Evolutionary conservation across 495 filamentous ascomycete genomes (phyloP), one percentile per base, ranked within the genome.

Genomic region (Tuber melanosporum): DNA sequence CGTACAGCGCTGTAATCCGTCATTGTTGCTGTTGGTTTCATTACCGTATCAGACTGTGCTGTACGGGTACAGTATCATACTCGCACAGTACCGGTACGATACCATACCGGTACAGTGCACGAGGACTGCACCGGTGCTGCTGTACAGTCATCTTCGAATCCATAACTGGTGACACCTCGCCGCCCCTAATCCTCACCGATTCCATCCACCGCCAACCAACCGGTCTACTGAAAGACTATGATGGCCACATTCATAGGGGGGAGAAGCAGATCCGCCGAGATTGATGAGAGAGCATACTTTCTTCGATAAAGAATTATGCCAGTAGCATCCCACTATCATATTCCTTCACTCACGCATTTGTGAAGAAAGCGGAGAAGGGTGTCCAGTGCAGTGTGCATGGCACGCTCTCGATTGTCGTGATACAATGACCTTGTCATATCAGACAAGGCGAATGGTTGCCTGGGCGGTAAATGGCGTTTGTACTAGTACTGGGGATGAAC

Each of bases 381-480:
- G 52, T 14, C n/a, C 12, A 62, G 52, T 15, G 52, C 12, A 62
- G 52, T 15, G 52, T 62, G 52, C 52, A 32, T 32, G 26, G 10
- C 52, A 14, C 20, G 4, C 52, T 62, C 19, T 32, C n/a, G n/a
- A 4, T 62, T 62, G 52, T 62, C 52, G 52, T 62, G 52, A 62
- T 62, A 62, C 52, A 62, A 62, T 20, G 52, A 62, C 52, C 52
- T 62, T 62, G 52, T 62, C 52, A 62, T 62, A 62, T 62, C 52
- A 32, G 10, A 62, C 26, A 15, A n/a, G 52, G 52, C 52, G 26
- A 62, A 32, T 62, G 52, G 52, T 62, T 62, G 52, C 52, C 52
- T 62, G 52, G 52, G n/a, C 52, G 52, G 52, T 32, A 32, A 32
- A 14, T 15, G n/a, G 52, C n/a, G n/a, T 62, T 62, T 62, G 52